phyloP scores from a whole-genome alignment of 176 grass and related monocot genomes.

The Zizania latifolia region DNA sequence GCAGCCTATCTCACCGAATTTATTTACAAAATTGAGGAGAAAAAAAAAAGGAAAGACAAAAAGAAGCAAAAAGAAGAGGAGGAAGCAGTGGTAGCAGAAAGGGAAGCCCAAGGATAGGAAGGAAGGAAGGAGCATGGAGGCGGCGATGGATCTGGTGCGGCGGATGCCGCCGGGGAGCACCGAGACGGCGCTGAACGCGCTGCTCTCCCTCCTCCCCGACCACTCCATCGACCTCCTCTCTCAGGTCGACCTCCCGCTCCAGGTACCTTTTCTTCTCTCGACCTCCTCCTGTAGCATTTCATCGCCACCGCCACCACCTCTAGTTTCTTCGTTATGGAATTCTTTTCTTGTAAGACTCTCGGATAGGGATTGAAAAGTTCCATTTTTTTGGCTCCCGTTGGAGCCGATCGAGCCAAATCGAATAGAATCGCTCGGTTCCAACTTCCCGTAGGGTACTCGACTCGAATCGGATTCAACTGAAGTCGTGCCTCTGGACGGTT shows the following conservation, averaged over 20 bases:
- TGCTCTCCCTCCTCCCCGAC: slow-evolving; percentile 82
- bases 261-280: slow-evolving; percentile 36
- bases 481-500: not conserved
- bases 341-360: not conserved
- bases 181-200: slow-evolving; percentile 83
- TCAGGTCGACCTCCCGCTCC: slow-evolving; percentile 92
- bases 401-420: slow-evolving; percentile 2
- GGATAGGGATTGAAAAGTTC: not conserved
- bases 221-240: slow-evolving; percentile 99
- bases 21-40: not conserved
- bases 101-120: not conserved
- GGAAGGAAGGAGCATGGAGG: slow-evolving; percentile 51
- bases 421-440: not conserved
- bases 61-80: not conserved
- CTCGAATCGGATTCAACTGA: not conserved
- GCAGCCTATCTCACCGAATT: too few species aligned
- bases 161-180: slow-evolving; percentile 82
- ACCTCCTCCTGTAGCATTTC: not conserved
- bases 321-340: not conserved
- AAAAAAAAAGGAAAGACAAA: not conserved
- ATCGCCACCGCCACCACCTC: not conserved
- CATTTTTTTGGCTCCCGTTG: not conserved
- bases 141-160: slow-evolving; percentile 98
- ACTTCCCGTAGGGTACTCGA: not conserved
- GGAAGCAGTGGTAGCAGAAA: not conserved